phyloP scores from a whole-genome alignment of 768 basidiomycete genomes.

The Collybiopsis luxurians region DNA sequence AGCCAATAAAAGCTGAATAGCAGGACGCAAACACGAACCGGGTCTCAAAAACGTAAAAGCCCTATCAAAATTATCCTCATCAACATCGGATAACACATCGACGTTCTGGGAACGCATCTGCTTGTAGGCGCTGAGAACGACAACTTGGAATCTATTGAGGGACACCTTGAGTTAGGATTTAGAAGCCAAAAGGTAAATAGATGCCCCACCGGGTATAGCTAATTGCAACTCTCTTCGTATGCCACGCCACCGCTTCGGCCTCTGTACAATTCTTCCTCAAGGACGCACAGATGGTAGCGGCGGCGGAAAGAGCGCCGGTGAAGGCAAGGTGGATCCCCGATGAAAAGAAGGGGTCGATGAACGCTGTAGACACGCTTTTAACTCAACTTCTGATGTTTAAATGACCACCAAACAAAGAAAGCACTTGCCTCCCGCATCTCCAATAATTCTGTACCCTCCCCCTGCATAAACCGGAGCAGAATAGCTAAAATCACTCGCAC shows the following conservation, averaged over 20 bases:
- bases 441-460: constrained; percentile 53
- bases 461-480: constrained; percentile 58
- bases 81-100: constrained; percentile 58
- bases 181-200: neutral
- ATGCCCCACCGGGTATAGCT: constrained; percentile 51
- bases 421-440: constrained; percentile 61
- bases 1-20: neutral
- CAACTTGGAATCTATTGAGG: constrained; percentile 54
- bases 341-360: constrained; percentile 68
- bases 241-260: constrained; percentile 46
- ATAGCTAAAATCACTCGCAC: constrained; percentile 63
- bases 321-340: constrained; percentile 63
- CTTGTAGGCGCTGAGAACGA: constrained; percentile 72
- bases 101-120: constrained; percentile 61
- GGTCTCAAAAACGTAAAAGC: constrained; percentile 64
- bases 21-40: constrained; percentile 31
- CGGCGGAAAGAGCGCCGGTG: constrained; percentile 59
- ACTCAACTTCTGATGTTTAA: too few species aligned
- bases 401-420: too few species aligned
- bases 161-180: neutral
- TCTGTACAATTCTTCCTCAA: constrained; percentile 50
- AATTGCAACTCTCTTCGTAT: constrained; percentile 51
- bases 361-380: constrained; percentile 39
- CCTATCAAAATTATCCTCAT: constrained; percentile 69
- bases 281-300: constrained; percentile 54